Evolutionary conservation across 148 eudicot species (phyloP), one percentile per base, ranked within the genome.

Genomic region (Camellia sinensis): DNA sequence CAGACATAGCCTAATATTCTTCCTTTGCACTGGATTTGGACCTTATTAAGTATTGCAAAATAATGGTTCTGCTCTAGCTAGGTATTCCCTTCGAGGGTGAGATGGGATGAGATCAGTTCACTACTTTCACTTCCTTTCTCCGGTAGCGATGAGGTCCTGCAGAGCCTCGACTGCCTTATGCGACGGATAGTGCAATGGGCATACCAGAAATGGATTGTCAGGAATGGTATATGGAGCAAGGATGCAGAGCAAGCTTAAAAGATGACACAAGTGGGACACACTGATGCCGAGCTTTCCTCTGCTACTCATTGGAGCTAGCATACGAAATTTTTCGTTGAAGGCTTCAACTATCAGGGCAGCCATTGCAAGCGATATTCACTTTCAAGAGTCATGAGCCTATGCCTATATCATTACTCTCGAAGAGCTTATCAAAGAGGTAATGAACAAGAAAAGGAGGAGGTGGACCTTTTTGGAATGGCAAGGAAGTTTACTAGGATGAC

Each of bases 261-360:
- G 29, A 22, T 0, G 29, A 22, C 29, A 22, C 29, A 22, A 22
- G 29, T 22, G 29, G 29, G 29, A 22, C 29, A 22, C n/a, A n/a
- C n/a, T n/a, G n/a, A n/a, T n/a, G n/a, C n/a, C n/a, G 19, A 21
- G 19, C 21, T 63, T 48, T 48, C 52, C 7, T 15, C 17, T 61
- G 4, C 5, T 61, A 17, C 17, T 17, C 19, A n/a, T 61, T 61
- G 5, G 6, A 61, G 6, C 15, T 12, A 61, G 65, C 65, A 61
- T 61, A 61, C 22, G 21, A 61, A 61, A 61, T 61, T 61, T 4
- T 61, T 21, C 29, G 21, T 18, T 61, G 65, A 61, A 61, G 65
- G 65, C 65, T 61, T 61, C 65, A 61, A 61, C 65, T 61, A 61
- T 61, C 21, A 61, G 65, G 65, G 65, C 29, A 21, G 65, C 65